Evolutionary conservation across 2,329 filamentous ascomycete genomes (phyloP).

Genomic region (Alternaria viburni): DNA sequence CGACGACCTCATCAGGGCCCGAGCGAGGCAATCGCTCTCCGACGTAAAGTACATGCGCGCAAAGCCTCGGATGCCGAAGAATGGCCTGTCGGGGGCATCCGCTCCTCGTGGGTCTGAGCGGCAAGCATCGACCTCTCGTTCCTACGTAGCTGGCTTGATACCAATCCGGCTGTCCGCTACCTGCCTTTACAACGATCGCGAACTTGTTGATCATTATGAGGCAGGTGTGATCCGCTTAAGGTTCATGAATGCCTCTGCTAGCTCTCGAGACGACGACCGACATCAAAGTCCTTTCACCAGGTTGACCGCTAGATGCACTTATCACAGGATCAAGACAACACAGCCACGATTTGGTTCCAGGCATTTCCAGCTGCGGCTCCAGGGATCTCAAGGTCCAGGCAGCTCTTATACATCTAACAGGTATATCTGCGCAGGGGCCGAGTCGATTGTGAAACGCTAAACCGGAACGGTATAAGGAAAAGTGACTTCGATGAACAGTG

Average conservation of each 20-base stretch:
- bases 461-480: background rate
- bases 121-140: background rate
- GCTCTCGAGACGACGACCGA: background rate
- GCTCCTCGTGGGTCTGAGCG: background rate
- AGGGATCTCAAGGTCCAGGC: background rate
- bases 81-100: background rate
- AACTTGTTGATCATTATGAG: background rate
- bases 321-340: background rate
- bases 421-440: background rate
- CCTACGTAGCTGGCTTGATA: background rate
- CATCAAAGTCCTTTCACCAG: background rate
- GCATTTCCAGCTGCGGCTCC: background rate
- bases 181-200: background rate
- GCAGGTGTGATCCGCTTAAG: background rate
- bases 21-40: background rate
- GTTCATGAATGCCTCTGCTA: background rate
- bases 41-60: background rate
- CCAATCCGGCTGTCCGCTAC: background rate
- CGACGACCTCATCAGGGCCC: background rate
- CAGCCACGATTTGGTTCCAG: background rate
- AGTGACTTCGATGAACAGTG: background rate
- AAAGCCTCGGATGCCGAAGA: background rate
- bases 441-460: background rate
- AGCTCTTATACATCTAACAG: background rate
- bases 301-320: background rate